Evolutionary conservation across 306 rosid genomes (phyloP).

Genomic region (Pyrus bretschneideri): DNA sequence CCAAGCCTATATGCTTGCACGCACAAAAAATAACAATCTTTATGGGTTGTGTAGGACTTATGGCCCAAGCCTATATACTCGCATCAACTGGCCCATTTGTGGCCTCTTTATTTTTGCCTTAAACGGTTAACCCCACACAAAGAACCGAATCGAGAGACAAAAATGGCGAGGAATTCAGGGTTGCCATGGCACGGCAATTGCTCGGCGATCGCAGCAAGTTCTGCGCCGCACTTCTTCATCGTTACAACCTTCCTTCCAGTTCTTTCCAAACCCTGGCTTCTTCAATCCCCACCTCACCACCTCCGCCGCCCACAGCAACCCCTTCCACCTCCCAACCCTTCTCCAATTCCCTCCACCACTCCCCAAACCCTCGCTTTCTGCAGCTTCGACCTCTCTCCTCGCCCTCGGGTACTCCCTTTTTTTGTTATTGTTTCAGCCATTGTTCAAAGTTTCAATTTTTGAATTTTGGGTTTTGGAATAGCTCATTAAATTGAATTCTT

Average conservation of each 20-base stretch:
- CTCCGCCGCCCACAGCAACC: not conserved
- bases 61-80: not conserved
- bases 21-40: not conserved
- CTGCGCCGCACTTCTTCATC: not conserved
- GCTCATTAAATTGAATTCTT: not conserved
- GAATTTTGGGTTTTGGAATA: not conserved
- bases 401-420: conserved; percentile 10
- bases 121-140: not conserved
- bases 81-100: not conserved
- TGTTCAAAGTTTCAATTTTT: not conserved
- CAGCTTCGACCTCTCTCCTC: conserved; percentile 9
- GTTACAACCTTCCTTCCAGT: not conserved
- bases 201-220: not conserved
- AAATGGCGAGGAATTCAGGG: not conserved
- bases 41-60: not conserved
- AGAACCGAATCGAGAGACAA: not conserved
- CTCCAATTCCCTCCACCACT: conserved; percentile 5
- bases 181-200: not conserved
- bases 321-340: conserved; percentile 6
- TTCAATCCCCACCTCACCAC: not conserved
- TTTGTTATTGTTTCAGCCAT: not conserved
- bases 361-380: not conserved
- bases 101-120: not conserved
- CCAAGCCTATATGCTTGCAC: not conserved
- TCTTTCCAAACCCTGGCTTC: conserved; percentile 3